Percentiles rank a stretch among this genome's conserved stretches.
Conservation (phyloP, 495 filamentous ascomycete species). For the Bombardia bombarda region DNA sequence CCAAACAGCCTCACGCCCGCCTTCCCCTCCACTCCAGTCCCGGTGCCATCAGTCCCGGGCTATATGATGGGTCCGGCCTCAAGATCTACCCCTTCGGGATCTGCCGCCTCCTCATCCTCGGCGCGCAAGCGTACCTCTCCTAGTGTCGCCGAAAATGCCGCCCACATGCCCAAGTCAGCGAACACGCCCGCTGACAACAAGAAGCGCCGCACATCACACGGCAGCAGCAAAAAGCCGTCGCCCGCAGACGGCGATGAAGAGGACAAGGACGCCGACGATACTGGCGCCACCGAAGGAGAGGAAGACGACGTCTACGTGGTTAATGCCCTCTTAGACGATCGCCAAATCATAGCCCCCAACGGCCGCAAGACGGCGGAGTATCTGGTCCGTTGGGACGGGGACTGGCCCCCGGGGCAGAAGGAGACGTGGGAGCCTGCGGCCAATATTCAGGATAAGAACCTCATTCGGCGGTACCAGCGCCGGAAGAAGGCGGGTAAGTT, state of each 20-base stretch:
- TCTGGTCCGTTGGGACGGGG: constrained; percentile 38
- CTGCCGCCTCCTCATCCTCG: too few relatives aligned
- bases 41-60: too few relatives aligned
- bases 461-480: constrained; percentile 26
- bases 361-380: constrained; percentile 25
- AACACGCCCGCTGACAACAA: constrained; percentile 1
- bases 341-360: constrained; percentile 9
- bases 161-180: neutral
- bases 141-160: neutral
- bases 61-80: too few relatives aligned
- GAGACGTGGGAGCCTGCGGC: constrained; percentile 40
- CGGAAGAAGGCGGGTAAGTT: constrained; percentile 17
- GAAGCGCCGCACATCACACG: neutral
- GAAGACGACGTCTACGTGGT: constrained; percentile 26
- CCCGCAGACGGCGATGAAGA: constrained; percentile 1
- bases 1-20: too few relatives aligned
- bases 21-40: too few relatives aligned
- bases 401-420: constrained; percentile 39
- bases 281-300: too few relatives aligned
- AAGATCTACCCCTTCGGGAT: too few relatives aligned
- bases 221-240: neutral
- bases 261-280: too few relatives aligned
- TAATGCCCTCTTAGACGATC: constrained; percentile 28
- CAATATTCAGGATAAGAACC: constrained; percentile 22
- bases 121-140: too few relatives aligned